A percentile compares a stretch with the other conserved stretches of the same genome.
These are phyloP conservation scores for Vitis cinerea DNA, from an alignment of 164 flowering plant genomes.

Conservation along the genomic window DNA sequence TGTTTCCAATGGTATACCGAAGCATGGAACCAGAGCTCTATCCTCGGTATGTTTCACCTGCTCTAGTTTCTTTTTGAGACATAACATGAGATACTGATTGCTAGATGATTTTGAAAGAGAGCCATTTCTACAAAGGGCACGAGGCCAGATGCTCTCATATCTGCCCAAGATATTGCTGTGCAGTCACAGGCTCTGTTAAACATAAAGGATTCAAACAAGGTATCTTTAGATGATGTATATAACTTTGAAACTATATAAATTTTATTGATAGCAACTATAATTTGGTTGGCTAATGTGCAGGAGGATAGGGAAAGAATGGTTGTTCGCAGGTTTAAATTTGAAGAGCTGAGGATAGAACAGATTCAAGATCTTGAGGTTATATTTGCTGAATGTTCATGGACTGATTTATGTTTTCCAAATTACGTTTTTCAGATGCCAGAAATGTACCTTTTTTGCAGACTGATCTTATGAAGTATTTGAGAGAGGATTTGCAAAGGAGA, in stretches of 20 bases:
- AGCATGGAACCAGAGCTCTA: slow-evolving; percentile 61
- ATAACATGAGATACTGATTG: slow-evolving; percentile 3
- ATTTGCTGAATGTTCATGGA: not conserved
- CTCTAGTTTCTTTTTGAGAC: not conserved
- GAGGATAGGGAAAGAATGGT: slow-evolving; percentile 91
- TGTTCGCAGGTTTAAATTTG: slow-evolving; percentile 86
- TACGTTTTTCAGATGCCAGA: too few relatives aligned
- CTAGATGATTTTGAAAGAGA: slow-evolving; percentile 46
- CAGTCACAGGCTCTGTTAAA: slow-evolving; percentile 86
- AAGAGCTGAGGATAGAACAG: slow-evolving; percentile 88
- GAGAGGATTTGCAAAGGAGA: slow-evolving; percentile 85
- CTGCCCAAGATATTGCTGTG: slow-evolving; percentile 75
- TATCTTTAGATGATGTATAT: slow-evolving; percentile 13
- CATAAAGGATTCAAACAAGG: slow-evolving; percentile 94
- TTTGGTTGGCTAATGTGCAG: slow-evolving; percentile 38
- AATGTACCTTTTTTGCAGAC: slow-evolving; percentile 41
- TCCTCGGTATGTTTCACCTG: slow-evolving; percentile 52
- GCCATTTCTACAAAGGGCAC: slow-evolving; percentile 51
- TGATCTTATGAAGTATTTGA: slow-evolving; percentile 80
- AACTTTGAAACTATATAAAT: not conserved
- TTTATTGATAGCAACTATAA: not conserved
- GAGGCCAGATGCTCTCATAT: slow-evolving; percentile 56
- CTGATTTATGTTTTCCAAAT: not conserved
- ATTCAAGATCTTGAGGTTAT: slow-evolving; percentile 96
- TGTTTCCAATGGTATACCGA: slow-evolving; percentile 46